A percentile compares a stretch with the other conserved stretches of the same genome.
Conservation (phyloP, 495 filamentous ascomycete species). For the Penicillium coprophilum region DNA sequence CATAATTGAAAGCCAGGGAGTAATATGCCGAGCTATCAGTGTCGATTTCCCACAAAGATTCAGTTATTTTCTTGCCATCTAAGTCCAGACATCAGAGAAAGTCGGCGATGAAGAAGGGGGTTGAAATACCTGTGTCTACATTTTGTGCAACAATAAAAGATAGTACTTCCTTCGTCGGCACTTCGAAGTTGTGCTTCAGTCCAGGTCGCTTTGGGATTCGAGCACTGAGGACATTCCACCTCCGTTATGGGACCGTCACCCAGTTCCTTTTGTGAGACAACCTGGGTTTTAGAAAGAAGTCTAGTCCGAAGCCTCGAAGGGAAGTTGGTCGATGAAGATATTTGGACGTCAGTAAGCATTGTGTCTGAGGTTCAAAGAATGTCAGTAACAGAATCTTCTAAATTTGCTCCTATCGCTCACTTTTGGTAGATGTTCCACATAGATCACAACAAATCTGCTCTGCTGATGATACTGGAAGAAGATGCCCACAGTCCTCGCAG, state of each 20-base stretch:
- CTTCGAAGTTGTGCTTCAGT: conserved; percentile 71
- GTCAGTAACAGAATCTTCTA: no score
- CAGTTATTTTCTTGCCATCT: neutral
- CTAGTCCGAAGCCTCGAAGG: neutral
- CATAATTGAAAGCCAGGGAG: no score
- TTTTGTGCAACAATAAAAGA: conserved; percentile 69
- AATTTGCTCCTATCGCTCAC: no score
- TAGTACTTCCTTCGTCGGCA: conserved; percentile 83
- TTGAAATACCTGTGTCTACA: conserved; percentile 63
- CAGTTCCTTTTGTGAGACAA: conserved; percentile 11
- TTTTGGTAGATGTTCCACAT: no score
- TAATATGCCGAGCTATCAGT: no score
- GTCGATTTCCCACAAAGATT: neutral
- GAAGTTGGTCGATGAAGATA: neutral
- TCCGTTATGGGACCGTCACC: conserved; percentile 37
- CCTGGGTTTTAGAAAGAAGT: neutral
- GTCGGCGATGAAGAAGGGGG: neutral
- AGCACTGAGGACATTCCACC: conserved; percentile 70
- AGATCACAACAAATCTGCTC: no score
- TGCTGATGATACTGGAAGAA: neutral
- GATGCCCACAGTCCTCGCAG: neutral
- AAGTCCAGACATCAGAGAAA: neutral
- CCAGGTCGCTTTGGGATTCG: conserved; percentile 66
- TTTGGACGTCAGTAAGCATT: neutral
- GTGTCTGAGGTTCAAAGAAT: neutral